Evolutionary conservation across 2,329 filamentous ascomycete genomes (phyloP).

Genomic region (Botrytis medusae): DNA sequence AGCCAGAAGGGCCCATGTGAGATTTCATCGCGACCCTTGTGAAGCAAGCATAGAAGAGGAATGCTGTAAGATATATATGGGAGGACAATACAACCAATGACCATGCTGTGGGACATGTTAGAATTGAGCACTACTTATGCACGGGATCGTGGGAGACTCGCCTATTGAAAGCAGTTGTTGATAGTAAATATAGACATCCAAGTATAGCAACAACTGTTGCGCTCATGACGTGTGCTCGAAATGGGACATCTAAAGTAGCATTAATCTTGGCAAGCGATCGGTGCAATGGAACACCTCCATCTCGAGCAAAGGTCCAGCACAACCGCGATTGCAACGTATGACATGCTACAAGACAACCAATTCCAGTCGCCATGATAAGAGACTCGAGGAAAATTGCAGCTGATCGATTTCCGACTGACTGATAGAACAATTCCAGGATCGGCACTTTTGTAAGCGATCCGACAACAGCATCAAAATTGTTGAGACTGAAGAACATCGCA

Average conservation of each 20-base stretch:
- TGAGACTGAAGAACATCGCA: slow-evolving; percentile 21
- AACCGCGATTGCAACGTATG: slow-evolving; percentile 21
- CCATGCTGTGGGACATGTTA: slow-evolving; percentile 13
- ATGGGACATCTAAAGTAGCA: slow-evolving; percentile 16
- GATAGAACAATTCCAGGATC: slow-evolving; percentile 18
- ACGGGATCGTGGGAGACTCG: background rate
- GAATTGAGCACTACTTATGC: background rate
- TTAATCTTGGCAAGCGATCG: slow-evolving; percentile 15
- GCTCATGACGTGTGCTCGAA: slow-evolving; percentile 20
- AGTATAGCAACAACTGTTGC: slow-evolving; percentile 17
- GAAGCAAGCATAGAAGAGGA: slow-evolving; percentile 39
- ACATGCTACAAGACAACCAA: slow-evolving; percentile 16
- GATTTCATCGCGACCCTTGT: slow-evolving; percentile 51
- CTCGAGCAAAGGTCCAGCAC: slow-evolving; percentile 23
- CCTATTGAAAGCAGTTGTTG: slow-evolving; percentile 23
- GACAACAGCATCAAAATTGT: slow-evolving; percentile 21
- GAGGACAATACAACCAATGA: slow-evolving; percentile 21
- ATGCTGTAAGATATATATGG: slow-evolving; percentile 19
- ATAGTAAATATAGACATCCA: slow-evolving; percentile 8
- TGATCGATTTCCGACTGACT: slow-evolving; percentile 1
- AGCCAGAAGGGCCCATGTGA: slow-evolving; percentile 58
- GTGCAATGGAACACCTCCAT: slow-evolving; percentile 19
- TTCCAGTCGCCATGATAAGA: slow-evolving; percentile 13
- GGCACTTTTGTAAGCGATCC: slow-evolving; percentile 5
- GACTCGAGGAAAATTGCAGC: slow-evolving; percentile 17